phyloP scores from a whole-genome alignment of 768 basidiomycete species.

The Daedaleopsis sinensis region DNA sequence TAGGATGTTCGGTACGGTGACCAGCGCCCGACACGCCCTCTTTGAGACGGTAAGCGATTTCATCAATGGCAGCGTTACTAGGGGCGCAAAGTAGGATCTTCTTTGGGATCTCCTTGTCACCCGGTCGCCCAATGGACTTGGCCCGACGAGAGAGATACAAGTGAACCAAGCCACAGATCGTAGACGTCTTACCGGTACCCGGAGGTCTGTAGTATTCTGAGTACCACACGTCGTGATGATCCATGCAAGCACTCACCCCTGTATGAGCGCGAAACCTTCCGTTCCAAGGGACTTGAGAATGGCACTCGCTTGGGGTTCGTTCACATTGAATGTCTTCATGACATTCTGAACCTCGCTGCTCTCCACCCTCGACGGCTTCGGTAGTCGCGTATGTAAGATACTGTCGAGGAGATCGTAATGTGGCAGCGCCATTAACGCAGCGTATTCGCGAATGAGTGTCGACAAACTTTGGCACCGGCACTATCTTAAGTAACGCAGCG shows the following conservation, averaged over 20 bases:
- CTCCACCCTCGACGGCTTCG: slow-evolving; percentile 47
- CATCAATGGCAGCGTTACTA: slow-evolving; percentile 98
- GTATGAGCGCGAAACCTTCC: slow-evolving; percentile 87
- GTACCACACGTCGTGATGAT: background rate
- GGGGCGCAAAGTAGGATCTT: slow-evolving; percentile 94
- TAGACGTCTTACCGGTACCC: slow-evolving; percentile 98
- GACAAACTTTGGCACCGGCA: slow-evolving; percentile 61
- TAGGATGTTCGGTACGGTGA: slow-evolving; percentile 58
- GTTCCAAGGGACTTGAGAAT: slow-evolving; percentile 74
- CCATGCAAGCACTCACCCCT: slow-evolving; percentile 64
- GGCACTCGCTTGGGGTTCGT: slow-evolving; percentile 93
- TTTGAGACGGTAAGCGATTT: slow-evolving; percentile 87
- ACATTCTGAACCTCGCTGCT: slow-evolving; percentile 56
- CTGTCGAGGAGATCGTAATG: slow-evolving; percentile 78
- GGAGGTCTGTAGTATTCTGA: slow-evolving; percentile 66
- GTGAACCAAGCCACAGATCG: slow-evolving; percentile 93
- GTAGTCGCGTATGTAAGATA: slow-evolving; percentile 70
- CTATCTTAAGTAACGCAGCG: slow-evolving; percentile 4
- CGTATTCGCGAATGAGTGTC: slow-evolving; percentile 92
- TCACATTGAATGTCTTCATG: slow-evolving; percentile 75
- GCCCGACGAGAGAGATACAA: slow-evolving; percentile 70
- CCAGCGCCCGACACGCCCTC: slow-evolving; percentile 67
- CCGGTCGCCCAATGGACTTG: slow-evolving; percentile 48
- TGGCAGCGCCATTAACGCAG: slow-evolving; percentile 78
- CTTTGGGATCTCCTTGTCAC: slow-evolving; percentile 53